A percentile compares a stretch with the other conserved stretches of the same genome.
phyloP scores from a whole-genome alignment of 768 basidiomycete genomes.

The Daedaleopsis nitida region DNA sequence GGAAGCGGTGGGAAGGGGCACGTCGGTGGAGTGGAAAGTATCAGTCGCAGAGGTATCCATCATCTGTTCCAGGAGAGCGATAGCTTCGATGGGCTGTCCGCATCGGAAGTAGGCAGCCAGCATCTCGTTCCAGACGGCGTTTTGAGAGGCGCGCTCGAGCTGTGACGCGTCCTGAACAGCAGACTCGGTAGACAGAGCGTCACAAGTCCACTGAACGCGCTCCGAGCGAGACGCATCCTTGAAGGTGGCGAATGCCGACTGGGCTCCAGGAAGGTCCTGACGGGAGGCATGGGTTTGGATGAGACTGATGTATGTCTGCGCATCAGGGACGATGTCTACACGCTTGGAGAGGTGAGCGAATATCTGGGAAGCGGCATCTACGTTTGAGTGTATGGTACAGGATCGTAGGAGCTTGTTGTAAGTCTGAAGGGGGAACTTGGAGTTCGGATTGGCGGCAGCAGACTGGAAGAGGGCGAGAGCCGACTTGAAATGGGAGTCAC shows the following conservation, averaged over 20 bases:
- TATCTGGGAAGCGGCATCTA: conserved; percentile 63
- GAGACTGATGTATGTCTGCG: conserved; percentile 51
- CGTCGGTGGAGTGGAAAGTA: conserved; percentile 38
- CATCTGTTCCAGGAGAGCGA: conserved; percentile 73
- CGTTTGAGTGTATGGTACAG: conserved; percentile 56
- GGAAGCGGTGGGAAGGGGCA: conserved; percentile 59
- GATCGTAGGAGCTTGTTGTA: conserved; percentile 63
- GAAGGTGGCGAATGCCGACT: conserved; percentile 68
- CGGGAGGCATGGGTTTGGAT: conserved; percentile 58
- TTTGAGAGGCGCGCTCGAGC: conserved; percentile 24
- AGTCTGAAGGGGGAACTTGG: conserved; percentile 37
- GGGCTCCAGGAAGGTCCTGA: conserved; percentile 49
- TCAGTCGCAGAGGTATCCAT: conserved; percentile 45
- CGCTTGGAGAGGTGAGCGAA: conserved; percentile 63
- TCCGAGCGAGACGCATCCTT: conserved; percentile 41
- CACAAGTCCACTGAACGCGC: conserved; percentile 35
- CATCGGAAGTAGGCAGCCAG: conserved; percentile 71
- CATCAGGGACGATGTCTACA: conserved; percentile 34
- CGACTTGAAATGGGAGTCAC: conserved; percentile 70
- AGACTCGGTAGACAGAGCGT: conserved; percentile 14
- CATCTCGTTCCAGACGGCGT: conserved; percentile 74
- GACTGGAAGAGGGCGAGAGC: conserved; percentile 77
- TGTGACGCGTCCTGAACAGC: conserved; percentile 13
- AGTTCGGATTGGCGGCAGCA: conserved; percentile 41
- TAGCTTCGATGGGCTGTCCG: conserved; percentile 61